phyloP scores from a whole-genome alignment of 345 rosid genomes.

The Abelmoschus esculentus region DNA sequence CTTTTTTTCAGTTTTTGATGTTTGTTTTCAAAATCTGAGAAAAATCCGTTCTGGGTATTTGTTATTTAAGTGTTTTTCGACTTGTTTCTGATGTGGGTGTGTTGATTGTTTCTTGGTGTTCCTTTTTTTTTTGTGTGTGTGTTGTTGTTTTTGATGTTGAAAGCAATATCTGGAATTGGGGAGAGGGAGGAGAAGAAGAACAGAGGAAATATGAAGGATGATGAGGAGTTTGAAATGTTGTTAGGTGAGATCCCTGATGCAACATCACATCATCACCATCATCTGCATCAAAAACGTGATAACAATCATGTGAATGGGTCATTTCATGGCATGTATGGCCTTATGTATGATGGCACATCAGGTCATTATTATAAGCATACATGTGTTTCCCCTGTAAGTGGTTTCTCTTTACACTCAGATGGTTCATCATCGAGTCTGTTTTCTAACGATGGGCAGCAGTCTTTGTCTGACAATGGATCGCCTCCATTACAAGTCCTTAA shows the following conservation, averaged over 20 bases:
- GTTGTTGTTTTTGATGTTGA: slow-evolving; percentile 7
- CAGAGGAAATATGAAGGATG: slow-evolving; percentile 10
- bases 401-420: slow-evolving; percentile 29
- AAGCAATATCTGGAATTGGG: background rate
- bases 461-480: slow-evolving; percentile 32
- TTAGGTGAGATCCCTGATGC: slow-evolving; percentile 25
- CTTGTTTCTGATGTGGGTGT: slow-evolving; percentile 13
- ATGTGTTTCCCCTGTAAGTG: slow-evolving; percentile 23
- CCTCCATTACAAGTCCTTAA: slow-evolving; percentile 25
- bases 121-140: background rate
- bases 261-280: slow-evolving; percentile 14
- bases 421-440: slow-evolving; percentile 28
- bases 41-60: slow-evolving; percentile 16
- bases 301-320: slow-evolving; percentile 8
- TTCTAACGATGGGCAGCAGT: slow-evolving; percentile 26
- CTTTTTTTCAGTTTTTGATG: no score
- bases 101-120: slow-evolving; percentile 4
- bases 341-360: slow-evolving; percentile 1
- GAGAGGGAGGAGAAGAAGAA: slow-evolving; percentile 6
- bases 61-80: background rate
- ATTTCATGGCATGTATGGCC: slow-evolving; percentile 6
- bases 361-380: slow-evolving; percentile 1
- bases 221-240: slow-evolving; percentile 21
- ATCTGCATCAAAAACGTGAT: background rate
- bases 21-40: slow-evolving; percentile 5